Evolutionary conservation across 495 filamentous ascomycete species (phyloP).

Genomic region (Bombardia bombarda): DNA sequence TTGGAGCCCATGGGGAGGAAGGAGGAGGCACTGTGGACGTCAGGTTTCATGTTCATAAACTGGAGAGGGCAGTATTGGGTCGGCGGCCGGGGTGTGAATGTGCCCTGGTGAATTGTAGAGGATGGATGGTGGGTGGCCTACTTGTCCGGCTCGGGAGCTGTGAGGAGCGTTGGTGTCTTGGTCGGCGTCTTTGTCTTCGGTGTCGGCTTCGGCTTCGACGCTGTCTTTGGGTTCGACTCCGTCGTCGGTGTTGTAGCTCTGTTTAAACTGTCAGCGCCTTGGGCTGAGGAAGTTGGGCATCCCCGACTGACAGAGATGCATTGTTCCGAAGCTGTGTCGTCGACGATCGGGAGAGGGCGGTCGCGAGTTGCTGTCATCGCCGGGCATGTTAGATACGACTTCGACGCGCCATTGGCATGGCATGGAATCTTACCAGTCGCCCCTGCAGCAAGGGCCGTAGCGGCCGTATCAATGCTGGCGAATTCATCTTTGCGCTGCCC

Average conservation of each 20-base stretch:
- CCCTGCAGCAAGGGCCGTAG: slow-evolving; percentile 21
- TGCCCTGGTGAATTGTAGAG: too few species aligned
- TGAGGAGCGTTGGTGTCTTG: too few species aligned
- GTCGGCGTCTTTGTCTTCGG: too few species aligned
- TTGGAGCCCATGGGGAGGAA: too few species aligned
- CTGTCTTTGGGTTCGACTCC: background rate
- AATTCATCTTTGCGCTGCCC: slow-evolving; percentile 21
- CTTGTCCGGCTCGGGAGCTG: too few species aligned
- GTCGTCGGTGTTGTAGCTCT: background rate
- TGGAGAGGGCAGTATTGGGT: too few species aligned
- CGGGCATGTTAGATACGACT: slow-evolving; percentile 7
- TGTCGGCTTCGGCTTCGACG: too few species aligned
- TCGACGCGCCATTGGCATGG: background rate
- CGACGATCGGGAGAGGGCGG: background rate
- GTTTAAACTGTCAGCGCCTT: background rate
- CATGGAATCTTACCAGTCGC: slow-evolving; percentile 17
- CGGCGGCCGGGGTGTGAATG: too few species aligned
- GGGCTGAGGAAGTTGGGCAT: too few species aligned
- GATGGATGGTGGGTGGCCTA: too few species aligned
- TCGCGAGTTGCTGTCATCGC: slow-evolving; percentile 13
- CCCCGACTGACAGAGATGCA: slow-evolving; percentile 19
- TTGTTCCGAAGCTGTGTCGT: slow-evolving; percentile 18
- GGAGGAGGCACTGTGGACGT: too few species aligned
- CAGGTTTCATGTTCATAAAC: too few species aligned
- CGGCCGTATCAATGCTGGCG: slow-evolving; percentile 27